phyloP scores from a whole-genome alignment of 1,284 basidiomycete genomes.

The Melampsora occidentalis region DNA sequence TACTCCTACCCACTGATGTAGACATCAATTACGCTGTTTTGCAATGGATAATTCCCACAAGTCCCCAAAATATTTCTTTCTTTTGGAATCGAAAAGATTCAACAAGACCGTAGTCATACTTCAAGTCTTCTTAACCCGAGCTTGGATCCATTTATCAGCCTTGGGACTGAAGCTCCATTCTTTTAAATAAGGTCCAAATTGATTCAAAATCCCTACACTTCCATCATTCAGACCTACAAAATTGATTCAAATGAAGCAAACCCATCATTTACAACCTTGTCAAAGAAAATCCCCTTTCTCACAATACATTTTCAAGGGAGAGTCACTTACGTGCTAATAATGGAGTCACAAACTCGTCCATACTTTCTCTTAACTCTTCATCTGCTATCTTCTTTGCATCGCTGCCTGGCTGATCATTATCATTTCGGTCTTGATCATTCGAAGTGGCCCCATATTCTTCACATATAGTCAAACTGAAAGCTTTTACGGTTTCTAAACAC shows the following conservation, averaged over 20 bases:
- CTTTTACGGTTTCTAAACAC: slow-evolving; percentile 66
- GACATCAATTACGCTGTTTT: too few species aligned
- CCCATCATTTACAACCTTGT: background rate
- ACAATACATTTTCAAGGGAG: background rate
- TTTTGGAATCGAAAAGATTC: too few species aligned
- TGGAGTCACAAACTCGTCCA: slow-evolving; percentile 20
- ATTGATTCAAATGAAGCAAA: slow-evolving; percentile 1
- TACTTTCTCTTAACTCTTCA: background rate
- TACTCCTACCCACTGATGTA: too few species aligned
- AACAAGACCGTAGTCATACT: background rate
- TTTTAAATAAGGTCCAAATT: slow-evolving; percentile 37
- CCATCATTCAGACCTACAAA: slow-evolving; percentile 33
- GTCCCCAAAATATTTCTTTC: too few species aligned
- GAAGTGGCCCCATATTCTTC: slow-evolving; percentile 10
- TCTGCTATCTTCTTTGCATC: background rate
- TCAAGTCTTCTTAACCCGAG: slow-evolving; percentile 1
- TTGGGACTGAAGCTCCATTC: slow-evolving; percentile 31
- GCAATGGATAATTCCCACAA: too few species aligned
- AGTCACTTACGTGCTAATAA: slow-evolving; percentile 28
- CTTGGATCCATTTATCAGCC: slow-evolving; percentile 23
- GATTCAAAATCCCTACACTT: slow-evolving; percentile 21
- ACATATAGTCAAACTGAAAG: slow-evolving; percentile 57
- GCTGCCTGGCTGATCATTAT: background rate
- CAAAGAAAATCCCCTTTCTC: background rate
- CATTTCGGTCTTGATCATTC: background rate